phyloP scores from a whole-genome alignment of 1,284 basidiomycete genomes.

The Sphagnurus paluster region DNA sequence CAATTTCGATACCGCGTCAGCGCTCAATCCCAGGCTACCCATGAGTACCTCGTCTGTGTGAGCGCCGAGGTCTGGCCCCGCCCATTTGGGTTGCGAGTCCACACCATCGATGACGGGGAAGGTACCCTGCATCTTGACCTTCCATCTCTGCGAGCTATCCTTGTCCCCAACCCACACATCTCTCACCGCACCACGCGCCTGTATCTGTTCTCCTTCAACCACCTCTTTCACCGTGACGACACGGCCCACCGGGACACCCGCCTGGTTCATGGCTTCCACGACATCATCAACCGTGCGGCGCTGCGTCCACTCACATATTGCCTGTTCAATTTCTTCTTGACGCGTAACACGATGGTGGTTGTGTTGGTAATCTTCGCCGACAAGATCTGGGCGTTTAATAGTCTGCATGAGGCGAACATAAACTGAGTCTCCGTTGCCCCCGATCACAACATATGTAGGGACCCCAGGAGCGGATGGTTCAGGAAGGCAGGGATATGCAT shows the following conservation, averaged over 20 bases:
- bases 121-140: constrained; percentile 63
- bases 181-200: constrained; percentile 55
- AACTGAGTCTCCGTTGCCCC: constrained; percentile 68
- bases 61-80: constrained; percentile 62
- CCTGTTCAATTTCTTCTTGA: constrained; percentile 61
- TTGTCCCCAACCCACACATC: constrained; percentile 50
- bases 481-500: constrained; percentile 65
- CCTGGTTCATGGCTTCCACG: constrained; percentile 38
- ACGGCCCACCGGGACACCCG: constrained; percentile 61
- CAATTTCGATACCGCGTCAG: constrained; percentile 43
- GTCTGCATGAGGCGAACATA: constrained; percentile 64
- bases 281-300: constrained; percentile 45
- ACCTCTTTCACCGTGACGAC: constrained; percentile 64
- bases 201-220: constrained; percentile 54
- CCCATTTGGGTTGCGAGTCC: constrained; percentile 59
- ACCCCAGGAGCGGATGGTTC: constrained; percentile 37
- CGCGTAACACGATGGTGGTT: constrained; percentile 62
- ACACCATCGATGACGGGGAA: constrained; percentile 61
- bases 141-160: constrained; percentile 43
- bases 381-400: constrained; percentile 59
- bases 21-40: constrained; percentile 47
- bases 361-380: constrained; percentile 52
- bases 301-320: constrained; percentile 61
- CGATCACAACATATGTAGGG: constrained; percentile 64
- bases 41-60: constrained; percentile 63